Evolutionary conservation across 305 asterid genomes (phyloP).

Genomic region (Caryopteris hybrid): DNA sequence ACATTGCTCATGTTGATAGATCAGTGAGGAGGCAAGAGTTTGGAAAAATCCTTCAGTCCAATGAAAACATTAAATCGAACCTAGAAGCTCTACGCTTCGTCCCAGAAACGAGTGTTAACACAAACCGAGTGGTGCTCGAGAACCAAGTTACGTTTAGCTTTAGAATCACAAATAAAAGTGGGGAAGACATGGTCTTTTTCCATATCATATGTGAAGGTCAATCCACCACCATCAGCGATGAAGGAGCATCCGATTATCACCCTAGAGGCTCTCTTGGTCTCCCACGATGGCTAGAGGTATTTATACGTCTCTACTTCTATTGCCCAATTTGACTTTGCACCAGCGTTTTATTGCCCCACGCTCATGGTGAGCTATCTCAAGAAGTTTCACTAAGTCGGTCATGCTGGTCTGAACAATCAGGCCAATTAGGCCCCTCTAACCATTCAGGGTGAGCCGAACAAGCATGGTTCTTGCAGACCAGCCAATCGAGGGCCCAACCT

Average conservation of each 20-base stretch:
- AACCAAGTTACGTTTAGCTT: slow-evolving; percentile 64
- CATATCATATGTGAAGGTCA: slow-evolving; percentile 73
- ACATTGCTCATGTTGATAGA: slow-evolving; percentile 77
- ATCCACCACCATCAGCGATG: slow-evolving; percentile 49
- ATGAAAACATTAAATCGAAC: slow-evolving; percentile 36
- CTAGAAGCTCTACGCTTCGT: slow-evolving; percentile 52
- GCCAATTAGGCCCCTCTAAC: too few relatives aligned
- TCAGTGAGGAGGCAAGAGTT: slow-evolving; percentile 73
- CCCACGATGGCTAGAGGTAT: slow-evolving; percentile 96
- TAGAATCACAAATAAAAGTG: slow-evolving; percentile 65
- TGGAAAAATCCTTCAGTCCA: slow-evolving; percentile 58
- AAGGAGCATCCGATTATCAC: slow-evolving; percentile 42
- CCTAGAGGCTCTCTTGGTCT: slow-evolving; percentile 76
- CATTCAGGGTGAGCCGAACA: too few relatives aligned
- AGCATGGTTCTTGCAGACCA: too few relatives aligned
- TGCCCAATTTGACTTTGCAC: too few relatives aligned
- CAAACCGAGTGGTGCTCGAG: slow-evolving; percentile 50
- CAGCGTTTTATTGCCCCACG: too few relatives aligned
- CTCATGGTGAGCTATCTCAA: too few relatives aligned
- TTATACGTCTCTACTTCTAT: not conserved
- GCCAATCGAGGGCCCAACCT: too few relatives aligned
- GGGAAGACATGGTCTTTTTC: slow-evolving; percentile 49
- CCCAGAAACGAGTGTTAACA: slow-evolving; percentile 61
- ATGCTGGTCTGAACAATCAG: too few relatives aligned
- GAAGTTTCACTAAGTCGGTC: too few relatives aligned